Conservation (phyloP, 352 stramenopile species). For the Vaucheria bursata region DNA sequence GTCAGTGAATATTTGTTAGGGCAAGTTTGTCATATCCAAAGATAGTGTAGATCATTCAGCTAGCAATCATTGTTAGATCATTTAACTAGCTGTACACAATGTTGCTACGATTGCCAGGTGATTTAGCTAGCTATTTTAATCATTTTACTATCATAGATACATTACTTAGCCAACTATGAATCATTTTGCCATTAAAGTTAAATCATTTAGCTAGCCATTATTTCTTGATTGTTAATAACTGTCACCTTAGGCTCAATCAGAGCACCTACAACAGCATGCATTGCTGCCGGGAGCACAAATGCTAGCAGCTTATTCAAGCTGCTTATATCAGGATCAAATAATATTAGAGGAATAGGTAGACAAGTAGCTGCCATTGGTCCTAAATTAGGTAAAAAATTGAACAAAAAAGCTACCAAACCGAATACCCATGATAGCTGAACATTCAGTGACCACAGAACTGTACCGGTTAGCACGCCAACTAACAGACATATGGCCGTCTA, state of each 20-base stretch:
- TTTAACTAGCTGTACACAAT: too few species aligned
- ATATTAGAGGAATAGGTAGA: conserved; percentile 47
- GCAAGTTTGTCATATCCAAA: too few species aligned
- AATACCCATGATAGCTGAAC: conserved; percentile 43
- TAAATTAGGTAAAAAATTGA: conserved; percentile 50
- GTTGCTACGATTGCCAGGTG: too few species aligned
- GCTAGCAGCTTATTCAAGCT: conserved; percentile 25
- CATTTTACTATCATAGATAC: too few species aligned
- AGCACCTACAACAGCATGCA: conserved; percentile 47
- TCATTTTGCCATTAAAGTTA: too few species aligned
- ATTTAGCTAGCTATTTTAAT: too few species aligned
- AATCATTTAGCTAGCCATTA: too few species aligned
- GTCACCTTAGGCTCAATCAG: conserved; percentile 47
- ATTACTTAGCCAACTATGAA: too few species aligned
- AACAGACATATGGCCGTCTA: conserved; percentile 13
- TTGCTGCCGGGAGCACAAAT: conserved; percentile 41
- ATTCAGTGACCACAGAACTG: conserved; percentile 28
- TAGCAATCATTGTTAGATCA: too few species aligned
- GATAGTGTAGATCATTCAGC: too few species aligned
- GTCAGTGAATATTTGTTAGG: too few species aligned
- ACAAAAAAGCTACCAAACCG: conserved; percentile 46
- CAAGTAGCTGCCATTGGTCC: conserved; percentile 48
- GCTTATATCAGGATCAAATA: conserved; percentile 37
- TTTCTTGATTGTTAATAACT: too few species aligned
- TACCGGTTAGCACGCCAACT: conserved; percentile 14